phyloP scores from a whole-genome alignment of 192 early-diverging fungal species.

The Radiomyces spectabilis region DNA sequence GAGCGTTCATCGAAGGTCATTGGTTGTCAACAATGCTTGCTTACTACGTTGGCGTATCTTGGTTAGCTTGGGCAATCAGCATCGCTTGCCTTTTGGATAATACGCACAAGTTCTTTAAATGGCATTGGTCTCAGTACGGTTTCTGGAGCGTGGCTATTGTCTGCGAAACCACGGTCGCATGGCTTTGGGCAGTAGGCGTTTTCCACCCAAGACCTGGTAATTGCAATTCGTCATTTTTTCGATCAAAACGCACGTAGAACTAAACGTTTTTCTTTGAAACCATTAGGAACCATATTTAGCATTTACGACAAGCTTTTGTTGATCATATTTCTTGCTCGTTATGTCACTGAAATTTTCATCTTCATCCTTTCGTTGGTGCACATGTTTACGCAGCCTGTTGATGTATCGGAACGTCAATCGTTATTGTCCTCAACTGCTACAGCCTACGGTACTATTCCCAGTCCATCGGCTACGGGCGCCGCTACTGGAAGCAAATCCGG shows the following conservation, averaged over 20 bases:
- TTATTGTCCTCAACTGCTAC: no score
- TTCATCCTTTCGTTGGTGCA: slow-evolving; percentile 29
- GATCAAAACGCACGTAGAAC: no score
- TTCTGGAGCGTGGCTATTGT: slow-evolving; percentile 42
- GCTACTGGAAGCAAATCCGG: slow-evolving; percentile 9
- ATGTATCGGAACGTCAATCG: no score
- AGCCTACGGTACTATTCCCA: slow-evolving; percentile 1
- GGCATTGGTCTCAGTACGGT: slow-evolving; percentile 44
- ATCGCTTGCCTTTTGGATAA: slow-evolving; percentile 31
- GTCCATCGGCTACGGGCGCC: slow-evolving; percentile 19
- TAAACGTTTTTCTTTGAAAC: no score
- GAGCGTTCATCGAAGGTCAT: slow-evolving; percentile 28
- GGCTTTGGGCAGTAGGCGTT: slow-evolving; percentile 30
- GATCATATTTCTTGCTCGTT: slow-evolving; percentile 38
- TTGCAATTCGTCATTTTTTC: no score
- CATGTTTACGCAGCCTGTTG: slow-evolving; percentile 12
- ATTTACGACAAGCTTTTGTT: slow-evolving; percentile 33
- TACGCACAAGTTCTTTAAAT: slow-evolving; percentile 26
- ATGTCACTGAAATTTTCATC: slow-evolving; percentile 24
- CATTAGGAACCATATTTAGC: slow-evolving; percentile 8
- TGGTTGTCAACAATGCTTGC: slow-evolving; percentile 35
- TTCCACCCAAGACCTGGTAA: slow-evolving; percentile 18
- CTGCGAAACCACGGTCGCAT: slow-evolving; percentile 37
- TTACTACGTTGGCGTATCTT: slow-evolving; percentile 33
- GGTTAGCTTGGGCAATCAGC: slow-evolving; percentile 28